Evolutionary conservation across 768 basidiomycete species (phyloP).

Genomic region (Megacollybia marginata): DNA sequence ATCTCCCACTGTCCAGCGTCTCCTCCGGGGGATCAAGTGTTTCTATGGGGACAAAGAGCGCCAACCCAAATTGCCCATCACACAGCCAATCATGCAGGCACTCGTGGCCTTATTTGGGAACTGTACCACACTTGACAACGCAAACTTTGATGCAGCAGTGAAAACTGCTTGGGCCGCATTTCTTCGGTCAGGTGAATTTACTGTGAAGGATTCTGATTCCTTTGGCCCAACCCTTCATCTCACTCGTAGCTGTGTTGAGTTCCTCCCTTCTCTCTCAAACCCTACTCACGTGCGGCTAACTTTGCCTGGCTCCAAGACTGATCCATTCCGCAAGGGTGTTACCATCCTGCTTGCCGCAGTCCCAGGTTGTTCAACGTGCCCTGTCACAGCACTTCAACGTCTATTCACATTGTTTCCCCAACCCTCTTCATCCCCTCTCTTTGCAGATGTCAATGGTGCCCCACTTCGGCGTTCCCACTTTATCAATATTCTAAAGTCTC

Average conservation of each 20-base stretch:
- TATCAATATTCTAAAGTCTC: constrained; percentile 6
- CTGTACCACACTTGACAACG: background rate
- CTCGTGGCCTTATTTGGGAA: background rate
- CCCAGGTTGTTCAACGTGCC: constrained; percentile 8
- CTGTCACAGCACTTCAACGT: constrained; percentile 9
- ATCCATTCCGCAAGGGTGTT: constrained; percentile 24
- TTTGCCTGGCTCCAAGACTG: constrained; percentile 28
- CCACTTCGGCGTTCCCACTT: constrained; percentile 9
- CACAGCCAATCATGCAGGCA: background rate
- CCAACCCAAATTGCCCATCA: constrained; percentile 13
- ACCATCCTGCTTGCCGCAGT: constrained; percentile 14
- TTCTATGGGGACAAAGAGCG: constrained; percentile 17
- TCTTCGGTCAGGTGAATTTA: constrained; percentile 10
- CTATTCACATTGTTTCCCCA: constrained; percentile 1
- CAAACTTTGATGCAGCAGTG: constrained; percentile 7
- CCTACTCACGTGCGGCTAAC: constrained; percentile 16
- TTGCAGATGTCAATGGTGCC: constrained; percentile 2
- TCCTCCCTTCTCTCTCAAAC: constrained; percentile 15
- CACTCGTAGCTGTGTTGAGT: constrained; percentile 14
- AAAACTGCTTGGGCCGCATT: constrained; percentile 10
- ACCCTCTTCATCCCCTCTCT: constrained; percentile 9
- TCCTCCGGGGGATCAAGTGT: constrained; percentile 25
- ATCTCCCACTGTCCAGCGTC: constrained; percentile 18
- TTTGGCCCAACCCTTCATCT: constrained; percentile 12
- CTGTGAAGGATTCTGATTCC: constrained; percentile 2